Conservation (phyloP, 148 eudicot species). For the Tetragonia tetragonoides region DNA sequence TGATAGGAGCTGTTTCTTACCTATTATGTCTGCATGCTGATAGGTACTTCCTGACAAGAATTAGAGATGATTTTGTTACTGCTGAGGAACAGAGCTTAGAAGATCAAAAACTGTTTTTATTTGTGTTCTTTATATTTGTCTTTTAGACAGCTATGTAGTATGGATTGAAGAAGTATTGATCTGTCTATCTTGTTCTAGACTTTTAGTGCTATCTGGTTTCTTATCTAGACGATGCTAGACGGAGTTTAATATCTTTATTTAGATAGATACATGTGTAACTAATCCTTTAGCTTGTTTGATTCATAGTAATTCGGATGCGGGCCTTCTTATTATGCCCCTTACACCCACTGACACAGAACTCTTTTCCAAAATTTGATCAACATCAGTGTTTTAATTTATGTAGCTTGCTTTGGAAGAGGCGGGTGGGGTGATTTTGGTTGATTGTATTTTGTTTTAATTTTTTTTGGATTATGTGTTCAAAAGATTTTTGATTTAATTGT, state of each 20-base stretch:
- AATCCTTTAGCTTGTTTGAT: slow-evolving; percentile 8
- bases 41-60: slow-evolving; percentile 37
- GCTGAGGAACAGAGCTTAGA: slow-evolving; percentile 31
- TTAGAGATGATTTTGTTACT: slow-evolving; percentile 34
- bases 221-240: slow-evolving; percentile 14
- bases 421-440: too few species aligned
- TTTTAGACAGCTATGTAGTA: slow-evolving; percentile 25
- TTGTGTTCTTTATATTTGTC: slow-evolving; percentile 9
- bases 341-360: not conserved
- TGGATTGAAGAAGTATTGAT: slow-evolving; percentile 6
- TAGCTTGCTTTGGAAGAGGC: too few species aligned
- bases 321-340: not conserved
- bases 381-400: too few species aligned
- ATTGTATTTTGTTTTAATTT: too few species aligned
- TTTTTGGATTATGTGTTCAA: too few species aligned
- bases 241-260: slow-evolving; percentile 13
- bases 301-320: not conserved
- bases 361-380: not conserved
- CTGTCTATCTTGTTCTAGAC: slow-evolving; percentile 12
- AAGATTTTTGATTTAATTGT: too few species aligned
- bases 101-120: slow-evolving; percentile 25
- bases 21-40: slow-evolving; percentile 17
- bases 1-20: slow-evolving; percentile 45
- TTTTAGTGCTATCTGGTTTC: not conserved
- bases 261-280: slow-evolving; percentile 16